Evolutionary conservation across 345 rosid genomes (phyloP), one percentile per base, ranked within the genome.

Genomic region (Hibiscus trionum): DNA sequence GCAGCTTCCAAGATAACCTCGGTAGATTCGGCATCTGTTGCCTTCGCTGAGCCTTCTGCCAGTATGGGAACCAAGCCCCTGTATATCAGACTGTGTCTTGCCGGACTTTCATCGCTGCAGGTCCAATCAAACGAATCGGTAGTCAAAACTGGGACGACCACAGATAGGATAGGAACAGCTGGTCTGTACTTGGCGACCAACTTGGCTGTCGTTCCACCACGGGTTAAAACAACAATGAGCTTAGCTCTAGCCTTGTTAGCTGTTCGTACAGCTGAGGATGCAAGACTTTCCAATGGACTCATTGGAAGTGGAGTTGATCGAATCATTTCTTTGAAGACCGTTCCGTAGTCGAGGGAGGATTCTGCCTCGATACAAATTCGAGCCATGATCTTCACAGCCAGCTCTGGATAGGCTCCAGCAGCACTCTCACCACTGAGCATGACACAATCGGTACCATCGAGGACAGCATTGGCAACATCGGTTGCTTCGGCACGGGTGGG

Each of bases 401-500:
- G 73, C 80, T 90, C 96, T 0, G 96, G 97, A 70, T 92, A 92
- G 57, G 90, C 84, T 69, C 97, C 96, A 14, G 97, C 97, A 2
- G 96, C 97, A 78, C 96, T 92, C 89, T 92, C 97, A 4, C 97
- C 96, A 15, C 93, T 90, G 37, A 89, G 97, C 97, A 91, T 91
- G 31, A 92, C 97, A 74, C 97, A 92, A 63, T 92, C 97, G 1
- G 96, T 92, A 64, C 97, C 97, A 64, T 91, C 97, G 15, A 91
- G 96, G 53, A 91, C 96, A 44, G 97, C 97, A 52, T 92, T 92
- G 7, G 96, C 96, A 74, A 92, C 97, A 80, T 92, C 97, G 1
- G 97, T 92, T 58, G 97, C 97, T 79, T 92, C 96, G 19, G 97
- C 97, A 44, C 97, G 96, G 11, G 97, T 92, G 68, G 97, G 96